Conservation (phyloP, 768 basidiomycete genomes). For the Leccinum subgranulosum region DNA sequence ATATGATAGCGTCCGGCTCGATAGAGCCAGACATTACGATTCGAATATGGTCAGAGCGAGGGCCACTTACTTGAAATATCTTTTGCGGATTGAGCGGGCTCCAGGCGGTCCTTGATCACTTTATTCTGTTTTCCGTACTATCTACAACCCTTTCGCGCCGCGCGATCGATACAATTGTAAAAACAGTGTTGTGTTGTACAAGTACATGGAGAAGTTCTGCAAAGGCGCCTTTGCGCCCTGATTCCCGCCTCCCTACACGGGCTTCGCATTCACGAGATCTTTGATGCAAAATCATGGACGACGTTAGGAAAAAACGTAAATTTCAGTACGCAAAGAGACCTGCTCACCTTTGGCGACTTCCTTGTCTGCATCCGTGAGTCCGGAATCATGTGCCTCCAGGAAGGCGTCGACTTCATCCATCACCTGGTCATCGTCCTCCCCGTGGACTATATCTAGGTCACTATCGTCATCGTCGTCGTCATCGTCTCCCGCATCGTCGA, state of each 20-base stretch:
- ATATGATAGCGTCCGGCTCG: conserved; percentile 85
- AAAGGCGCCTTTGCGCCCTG: neutral
- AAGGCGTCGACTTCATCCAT: conserved; percentile 97
- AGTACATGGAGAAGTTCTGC: conserved; percentile 10
- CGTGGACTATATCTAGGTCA: conserved; percentile 50
- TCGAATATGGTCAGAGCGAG: conserved; percentile 74
- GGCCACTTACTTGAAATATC: conserved; percentile 10
- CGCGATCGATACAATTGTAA: conserved; percentile 8
- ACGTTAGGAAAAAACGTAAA: neutral
- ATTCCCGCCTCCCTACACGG: conserved; percentile 32
- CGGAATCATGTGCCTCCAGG: conserved; percentile 89
- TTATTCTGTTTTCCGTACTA: conserved; percentile 2
- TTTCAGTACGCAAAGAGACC: neutral
- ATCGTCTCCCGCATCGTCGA: conserved; percentile 78
- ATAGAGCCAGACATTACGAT: conserved; percentile 82
- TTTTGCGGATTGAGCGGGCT: neutral
- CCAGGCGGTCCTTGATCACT: conserved; percentile 5
- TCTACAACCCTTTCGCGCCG: conserved; percentile 2
- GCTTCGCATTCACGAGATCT: conserved; percentile 63
- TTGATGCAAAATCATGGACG: neutral
- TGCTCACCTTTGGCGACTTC: conserved; percentile 68
- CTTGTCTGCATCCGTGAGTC: conserved; percentile 76
- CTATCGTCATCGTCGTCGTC: conserved; percentile 70
- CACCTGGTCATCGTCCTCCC: conserved; percentile 69
- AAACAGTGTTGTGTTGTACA: conserved; percentile 4